phyloP scores from a whole-genome alignment of 1,284 basidiomycete genomes.

The Rhodotorula sp. region DNA sequence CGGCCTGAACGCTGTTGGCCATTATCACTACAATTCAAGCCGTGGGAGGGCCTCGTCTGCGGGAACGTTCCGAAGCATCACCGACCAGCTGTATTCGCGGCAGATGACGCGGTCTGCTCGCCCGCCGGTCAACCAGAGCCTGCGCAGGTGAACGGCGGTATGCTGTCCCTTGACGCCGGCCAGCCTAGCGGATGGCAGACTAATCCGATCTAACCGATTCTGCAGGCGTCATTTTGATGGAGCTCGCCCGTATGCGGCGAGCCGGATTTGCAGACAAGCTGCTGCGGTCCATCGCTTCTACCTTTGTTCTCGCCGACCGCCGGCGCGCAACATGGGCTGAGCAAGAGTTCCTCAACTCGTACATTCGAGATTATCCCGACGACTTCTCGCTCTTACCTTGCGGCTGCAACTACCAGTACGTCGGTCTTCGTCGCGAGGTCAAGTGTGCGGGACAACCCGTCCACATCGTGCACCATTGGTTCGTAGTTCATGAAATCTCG shows the following conservation, averaged over 20 bases:
- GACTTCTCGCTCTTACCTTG: conserved; percentile 32
- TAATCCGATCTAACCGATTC: no score
- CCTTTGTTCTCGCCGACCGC: conserved; percentile 14
- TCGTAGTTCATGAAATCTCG: background rate
- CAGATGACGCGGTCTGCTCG: background rate
- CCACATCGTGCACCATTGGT: conserved; percentile 32
- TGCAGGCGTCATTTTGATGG: conserved; percentile 16
- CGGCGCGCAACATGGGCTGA: conserved; percentile 29
- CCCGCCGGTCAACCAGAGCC: conserved; percentile 12
- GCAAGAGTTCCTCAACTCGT: conserved; percentile 40
- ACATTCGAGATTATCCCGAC: conserved; percentile 29
- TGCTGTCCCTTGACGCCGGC: background rate
- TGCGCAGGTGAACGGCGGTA: conserved; percentile 32
- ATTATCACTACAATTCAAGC: conserved; percentile 17
- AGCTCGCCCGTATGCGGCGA: conserved; percentile 30
- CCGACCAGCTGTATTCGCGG: background rate
- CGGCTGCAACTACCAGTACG: conserved; percentile 38
- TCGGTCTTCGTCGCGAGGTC: conserved; percentile 15
- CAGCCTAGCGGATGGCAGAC: no score
- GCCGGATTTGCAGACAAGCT: conserved; percentile 21
- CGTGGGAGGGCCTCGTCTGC: conserved; percentile 16
- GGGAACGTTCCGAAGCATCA: conserved; percentile 15
- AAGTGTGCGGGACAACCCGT: conserved; percentile 27
- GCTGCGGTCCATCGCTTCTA: conserved; percentile 18
- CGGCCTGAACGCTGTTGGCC: conserved; percentile 33